phyloP scores from a whole-genome alignment of 441 rosid genomes.

The Erodium trifolium region DNA sequence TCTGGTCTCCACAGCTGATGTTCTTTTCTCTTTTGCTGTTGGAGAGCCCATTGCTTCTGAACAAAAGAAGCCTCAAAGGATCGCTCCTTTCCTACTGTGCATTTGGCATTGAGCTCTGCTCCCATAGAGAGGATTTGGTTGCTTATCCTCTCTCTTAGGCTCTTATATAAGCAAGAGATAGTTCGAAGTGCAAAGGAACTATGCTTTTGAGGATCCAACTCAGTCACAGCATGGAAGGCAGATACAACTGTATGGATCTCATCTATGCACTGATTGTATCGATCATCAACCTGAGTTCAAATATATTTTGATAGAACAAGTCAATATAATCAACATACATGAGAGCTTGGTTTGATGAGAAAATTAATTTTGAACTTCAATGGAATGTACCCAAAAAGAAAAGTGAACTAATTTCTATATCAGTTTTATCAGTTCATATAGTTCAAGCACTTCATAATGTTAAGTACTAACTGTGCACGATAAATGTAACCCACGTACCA shows the following conservation, averaged over 20 bases:
- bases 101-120: constrained; percentile 20
- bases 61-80: constrained; percentile 41
- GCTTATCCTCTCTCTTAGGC: constrained; percentile 74
- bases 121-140: constrained; percentile 69
- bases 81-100: constrained; percentile 28
- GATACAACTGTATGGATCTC: constrained; percentile 83
- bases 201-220: constrained; percentile 71
- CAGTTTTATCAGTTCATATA: too few species aligned
- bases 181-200: constrained; percentile 69
- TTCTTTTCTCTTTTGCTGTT: constrained; percentile 64
- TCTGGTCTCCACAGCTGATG: constrained; percentile 81
- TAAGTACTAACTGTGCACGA: background rate
- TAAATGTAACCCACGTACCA: constrained; percentile 35
- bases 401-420: too few species aligned
- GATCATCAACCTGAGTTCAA: constrained; percentile 64
- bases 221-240: constrained; percentile 88
- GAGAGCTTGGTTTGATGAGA: background rate
- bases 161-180: constrained; percentile 55
- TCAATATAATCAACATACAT: background rate
- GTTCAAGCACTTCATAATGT: background rate
- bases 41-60: constrained; percentile 65
- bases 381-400: background rate
- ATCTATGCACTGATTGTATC: constrained; percentile 65
- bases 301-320: too few species aligned
- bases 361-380: background rate